These are phyloP conservation scores for Petunia hybrid DNA, from an alignment of 305 asterid genomes.

Conservation along the genomic window DNA sequence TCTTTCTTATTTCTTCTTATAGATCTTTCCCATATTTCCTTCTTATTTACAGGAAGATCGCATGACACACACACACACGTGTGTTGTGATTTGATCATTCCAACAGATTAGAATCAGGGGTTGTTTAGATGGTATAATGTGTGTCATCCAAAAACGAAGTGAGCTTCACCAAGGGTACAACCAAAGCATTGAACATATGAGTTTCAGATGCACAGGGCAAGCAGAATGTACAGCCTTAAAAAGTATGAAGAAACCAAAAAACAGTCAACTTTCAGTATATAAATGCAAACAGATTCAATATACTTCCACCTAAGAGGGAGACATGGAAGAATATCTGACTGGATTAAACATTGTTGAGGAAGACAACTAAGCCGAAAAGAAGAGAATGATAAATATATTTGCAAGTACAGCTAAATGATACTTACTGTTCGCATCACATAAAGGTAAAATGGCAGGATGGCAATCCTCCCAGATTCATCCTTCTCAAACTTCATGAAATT, in stretches of 20 bases:
- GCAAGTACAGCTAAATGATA: constrained; percentile 23
- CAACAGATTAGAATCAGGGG: background rate
- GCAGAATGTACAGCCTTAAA: background rate
- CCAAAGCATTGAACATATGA: background rate
- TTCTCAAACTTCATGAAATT: constrained; percentile 99
- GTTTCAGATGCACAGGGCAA: background rate
- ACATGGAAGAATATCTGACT: constrained; percentile 2
- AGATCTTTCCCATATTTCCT: constrained; percentile 20
- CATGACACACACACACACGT: background rate
- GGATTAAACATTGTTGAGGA: background rate
- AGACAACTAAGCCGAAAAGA: background rate
- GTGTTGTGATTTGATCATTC: background rate
- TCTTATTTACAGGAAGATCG: constrained; percentile 20
- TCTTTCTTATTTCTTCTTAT: background rate
- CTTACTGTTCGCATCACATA: constrained; percentile 98
- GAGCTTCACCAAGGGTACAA: background rate
- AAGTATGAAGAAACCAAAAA: background rate
- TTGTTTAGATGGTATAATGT: background rate
- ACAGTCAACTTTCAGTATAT: background rate
- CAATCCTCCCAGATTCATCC: constrained; percentile 97
- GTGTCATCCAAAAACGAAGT: background rate
- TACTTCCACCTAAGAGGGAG: background rate
- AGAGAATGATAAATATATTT: background rate
- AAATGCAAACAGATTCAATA: background rate
- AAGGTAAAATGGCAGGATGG: constrained; percentile 97